Evolutionary conservation across 2,329 filamentous ascomycete species (phyloP), one percentile per base, ranked within the genome.

Genomic region (Hymenoscyphus infarciens): DNA sequence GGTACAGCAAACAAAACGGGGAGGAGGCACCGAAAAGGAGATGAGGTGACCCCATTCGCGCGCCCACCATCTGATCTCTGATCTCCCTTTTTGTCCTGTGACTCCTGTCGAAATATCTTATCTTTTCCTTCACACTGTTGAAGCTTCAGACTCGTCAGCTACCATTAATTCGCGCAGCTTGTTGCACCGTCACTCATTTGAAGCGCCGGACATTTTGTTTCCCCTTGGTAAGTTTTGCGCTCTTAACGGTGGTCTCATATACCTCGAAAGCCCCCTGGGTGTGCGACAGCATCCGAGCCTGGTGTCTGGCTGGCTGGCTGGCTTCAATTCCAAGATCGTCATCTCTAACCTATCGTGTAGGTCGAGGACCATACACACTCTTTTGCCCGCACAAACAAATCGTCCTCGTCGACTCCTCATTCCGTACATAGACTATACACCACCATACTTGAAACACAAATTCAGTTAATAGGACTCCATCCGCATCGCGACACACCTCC

Each of bases 121-220:
- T 25, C 19, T 3, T n/a, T 42, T n/a, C 15, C n/a, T 42, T 16
- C 39, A 8, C 16, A 2, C 39, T 19, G 16, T 45, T 45, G 16
- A 45, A 45, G 39, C 39, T 3, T 45, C 45, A 52, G 45, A 52
- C 19, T 52, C 19, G 45, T 52, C 45, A 4, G 35, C 13, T 13
- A 38, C 13, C 19, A 52, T 25, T 19, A 52, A 52, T 52, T 52
- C 19, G 19, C 25, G 45, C 45, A 52, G 25, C 45, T 52, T 22
- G 45, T 52, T 52, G 45, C 45, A 52, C 45, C 19, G 45, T 25
- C 45, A 52, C 45, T 52, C 45, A 52, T 52, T 52, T 13, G 45
- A 10, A 52, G 45, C 25, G 19, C 19, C 7, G 42, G 42, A 49
- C 42, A 49, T 8, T 27, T 27, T 52, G 19, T 52, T 52, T 52